These are phyloP conservation scores for Scheffersomyces parashehatae DNA, from an alignment of 1,139 yeast genomes.

Conservation along the genomic window DNA sequence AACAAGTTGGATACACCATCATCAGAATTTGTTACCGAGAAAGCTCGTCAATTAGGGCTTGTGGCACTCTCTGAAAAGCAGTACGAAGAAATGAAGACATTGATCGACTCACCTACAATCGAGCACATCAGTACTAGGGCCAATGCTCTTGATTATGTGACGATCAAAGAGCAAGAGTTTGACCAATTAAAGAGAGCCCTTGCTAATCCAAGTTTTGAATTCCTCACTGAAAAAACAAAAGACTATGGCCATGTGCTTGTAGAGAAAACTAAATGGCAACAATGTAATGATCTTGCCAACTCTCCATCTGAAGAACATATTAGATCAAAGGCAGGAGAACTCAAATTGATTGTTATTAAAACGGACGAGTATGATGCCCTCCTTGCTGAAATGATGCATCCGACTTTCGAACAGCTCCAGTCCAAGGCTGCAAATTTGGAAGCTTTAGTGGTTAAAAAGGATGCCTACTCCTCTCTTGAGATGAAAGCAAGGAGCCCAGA, in stretches of 20 bases:
- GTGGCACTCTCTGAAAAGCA: conserved; percentile 18
- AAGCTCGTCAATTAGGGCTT: conserved; percentile 8
- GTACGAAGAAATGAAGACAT: conserved; percentile 11
- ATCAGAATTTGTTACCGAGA: conserved; percentile 13
- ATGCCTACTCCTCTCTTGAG: conserved; percentile 17
- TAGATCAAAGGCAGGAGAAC: conserved; percentile 3
- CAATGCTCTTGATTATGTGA: conserved; percentile 3
- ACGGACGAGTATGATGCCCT: conserved; percentile 4
- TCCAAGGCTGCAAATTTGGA: conserved; percentile 14
- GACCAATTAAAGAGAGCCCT: conserved; percentile 6
- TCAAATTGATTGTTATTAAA: conserved; percentile 4
- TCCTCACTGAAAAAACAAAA: conserved; percentile 6
- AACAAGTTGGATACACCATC: conserved; percentile 11
- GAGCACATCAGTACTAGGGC: conserved; percentile 12
- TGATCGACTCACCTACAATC: conserved; percentile 16
- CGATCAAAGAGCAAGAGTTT: conserved; percentile 6
- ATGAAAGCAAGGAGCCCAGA: conserved; percentile 11
- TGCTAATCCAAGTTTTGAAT: conserved; percentile 10
- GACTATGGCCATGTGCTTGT: conserved; percentile 3
- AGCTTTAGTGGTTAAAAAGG: conserved; percentile 19
- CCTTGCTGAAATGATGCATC: conserved; percentile 2
- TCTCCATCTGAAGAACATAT: conserved; percentile 22
- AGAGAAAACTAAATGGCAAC: conserved; percentile 1
- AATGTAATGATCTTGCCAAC: conserved; percentile 9
- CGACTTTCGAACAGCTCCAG: conserved; percentile 17